Base-by-base conservation (phyloP, 1,139 yeast genomes). In the Blastobotrys persicus region DNA sequence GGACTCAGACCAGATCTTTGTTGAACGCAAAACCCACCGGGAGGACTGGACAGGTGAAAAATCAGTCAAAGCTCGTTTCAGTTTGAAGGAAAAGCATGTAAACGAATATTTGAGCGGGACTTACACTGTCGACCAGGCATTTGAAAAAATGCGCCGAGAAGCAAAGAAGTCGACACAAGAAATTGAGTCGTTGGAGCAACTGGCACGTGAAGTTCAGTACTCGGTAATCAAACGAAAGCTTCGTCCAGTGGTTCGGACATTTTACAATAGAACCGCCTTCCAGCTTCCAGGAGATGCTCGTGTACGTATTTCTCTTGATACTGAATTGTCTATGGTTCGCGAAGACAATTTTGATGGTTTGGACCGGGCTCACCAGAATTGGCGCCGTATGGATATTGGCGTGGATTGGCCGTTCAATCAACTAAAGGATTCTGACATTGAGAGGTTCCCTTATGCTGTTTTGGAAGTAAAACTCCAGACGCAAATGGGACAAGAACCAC, bases 31-130 rank as follows among this genome's bases (percentile, higher is more conserved):
- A 70, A 92, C 98, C 12, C 98, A 92, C 66, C 81, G 98, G 69
- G 98, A 92, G 70, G 98, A 92, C 72, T 92, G 98, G 98, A 92
- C 98, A 2, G 98, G 98, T 62, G 98, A 92, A 70, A 91, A 91
- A 71, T 88, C 96, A 9, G 98, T 92, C 57, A 92, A 92, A 72
- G 98, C 98, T 2, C 80, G 98, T 67, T 92, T 92, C 71, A 83
- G 91, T 11, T 74, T 92, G 61, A 92, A 91, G 69, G 98, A 92
- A 67, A 88, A 86, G 68, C 80, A 88, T 63, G 92, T 91, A 48
- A 92, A 92, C 66, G 80, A 81, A 46, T 92, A 88, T 67, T 70
- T 91, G 72, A 72, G 72, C 46, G 98, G 98, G 59, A 81, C 80
- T 49, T 89, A 80, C 66, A 87, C 97, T 31, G 96, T 92, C 6